A percentile compares a stretch with the other conserved stretches of the same genome.
phyloP scores from a whole-genome alignment of 1,284 basidiomycete genomes.

The Apiotrichum montevideense region DNA sequence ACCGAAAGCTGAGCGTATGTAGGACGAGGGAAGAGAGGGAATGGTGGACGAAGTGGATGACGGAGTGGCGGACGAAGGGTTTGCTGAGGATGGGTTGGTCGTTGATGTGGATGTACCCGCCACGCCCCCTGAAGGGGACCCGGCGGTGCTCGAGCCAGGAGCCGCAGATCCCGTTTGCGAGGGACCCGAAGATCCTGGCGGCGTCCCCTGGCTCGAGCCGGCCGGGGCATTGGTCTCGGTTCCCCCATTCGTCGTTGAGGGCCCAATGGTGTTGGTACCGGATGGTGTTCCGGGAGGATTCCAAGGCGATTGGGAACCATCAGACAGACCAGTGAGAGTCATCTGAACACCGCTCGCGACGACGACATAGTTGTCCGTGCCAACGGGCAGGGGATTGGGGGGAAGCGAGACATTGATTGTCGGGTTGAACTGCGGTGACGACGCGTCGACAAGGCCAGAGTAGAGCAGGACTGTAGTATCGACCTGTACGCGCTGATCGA shows the following conservation, averaged over 20 bases:
- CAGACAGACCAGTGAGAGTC: slow-evolving; percentile 47
- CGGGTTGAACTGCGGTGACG: slow-evolving; percentile 61
- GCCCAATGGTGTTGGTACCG: not conserved
- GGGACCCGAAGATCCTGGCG: too few relatives aligned
- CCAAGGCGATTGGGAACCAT: not conserved
- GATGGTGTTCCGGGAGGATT: not conserved
- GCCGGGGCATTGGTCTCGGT: not conserved
- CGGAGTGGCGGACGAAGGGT: not conserved
- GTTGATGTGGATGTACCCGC: too few relatives aligned
- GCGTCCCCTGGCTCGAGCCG: too few relatives aligned
- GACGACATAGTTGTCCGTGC: slow-evolving; percentile 63
- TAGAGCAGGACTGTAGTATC: slow-evolving; percentile 67
- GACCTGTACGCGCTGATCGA: slow-evolving; percentile 67
- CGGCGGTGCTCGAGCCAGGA: too few relatives aligned
- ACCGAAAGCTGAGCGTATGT: slow-evolving; percentile 29
- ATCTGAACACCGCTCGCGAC: slow-evolving; percentile 76
- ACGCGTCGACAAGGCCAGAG: slow-evolving; percentile 70
- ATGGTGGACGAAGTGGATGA: slow-evolving; percentile 13
- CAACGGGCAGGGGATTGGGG: slow-evolving; percentile 57
- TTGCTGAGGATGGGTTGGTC: too few relatives aligned
- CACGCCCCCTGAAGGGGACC: too few relatives aligned
- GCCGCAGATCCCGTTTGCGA: too few relatives aligned
- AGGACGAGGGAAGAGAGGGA: slow-evolving; percentile 13
- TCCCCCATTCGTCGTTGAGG: not conserved
- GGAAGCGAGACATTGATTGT: slow-evolving; percentile 68